Base-by-base conservation (phyloP, 768 basidiomycete genomes). In the Leccinum obscurum region DNA sequence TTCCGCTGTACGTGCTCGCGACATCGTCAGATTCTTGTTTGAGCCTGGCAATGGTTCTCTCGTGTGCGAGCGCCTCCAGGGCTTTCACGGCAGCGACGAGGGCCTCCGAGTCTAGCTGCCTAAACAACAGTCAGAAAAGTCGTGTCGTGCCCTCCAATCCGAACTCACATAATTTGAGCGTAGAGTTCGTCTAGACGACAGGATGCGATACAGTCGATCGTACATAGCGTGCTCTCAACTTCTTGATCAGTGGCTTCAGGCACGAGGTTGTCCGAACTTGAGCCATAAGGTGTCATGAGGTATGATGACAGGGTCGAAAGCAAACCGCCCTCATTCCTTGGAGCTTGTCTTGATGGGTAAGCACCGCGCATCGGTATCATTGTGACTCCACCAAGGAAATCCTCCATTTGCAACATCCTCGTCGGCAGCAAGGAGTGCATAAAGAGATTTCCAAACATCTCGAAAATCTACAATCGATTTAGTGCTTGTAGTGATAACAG, bases 381-480 rank as follows among this genome's bases (percentile, higher is more conserved):
- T 7, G 93, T 90, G 34, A 88, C 85, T 17, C 95, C 95, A n/a
- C 94, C 94, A 9, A 98, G 83, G 78, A 99, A 98, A 70, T 98
- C 97, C 71, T 97, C 96, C 92, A 97, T 95, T 72, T 96, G 93
- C 11, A 97, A 77, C 90, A 99, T 92, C 54, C 89, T 82, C 10
- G 81, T 85, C 0, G 97, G 97, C 17, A 99, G 79, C 26, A 98
- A 80, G 17, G 95, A 95, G 71, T 98, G 92, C 51, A 98, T 75
- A 77, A 98, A 99, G 24, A 99, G 79, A 35, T 95, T 97, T 69
- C 95, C 90, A 76, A 96, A 95, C 88, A 98, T 98, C 74, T 98
- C 96, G 67, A 99, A 98, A 57, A 99, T 93, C 91, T 97, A 58
- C 51, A 7, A 26, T 20, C 34, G 34, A 52, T 54, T 58, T 10